Base-by-base conservation (phyloP, 2,329 filamentous ascomycete genomes). In the Penicillium sp. region DNA sequence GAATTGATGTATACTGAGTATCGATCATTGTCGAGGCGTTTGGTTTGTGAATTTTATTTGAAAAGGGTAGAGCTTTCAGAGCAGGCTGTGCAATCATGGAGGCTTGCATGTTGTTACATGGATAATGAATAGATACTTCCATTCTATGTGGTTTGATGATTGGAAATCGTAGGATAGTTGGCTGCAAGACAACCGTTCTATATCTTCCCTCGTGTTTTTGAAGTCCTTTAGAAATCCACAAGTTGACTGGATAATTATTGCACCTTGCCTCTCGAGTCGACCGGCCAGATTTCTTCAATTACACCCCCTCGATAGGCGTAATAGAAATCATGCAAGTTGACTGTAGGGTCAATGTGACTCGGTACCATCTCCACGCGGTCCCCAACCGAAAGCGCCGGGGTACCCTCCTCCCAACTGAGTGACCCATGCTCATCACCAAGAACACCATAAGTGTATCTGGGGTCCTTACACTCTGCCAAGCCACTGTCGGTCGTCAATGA, bases 261-360 rank as follows among this genome's bases (percentile, higher is more conserved):
- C 23, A 83, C 81, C 65, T 77, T 82, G 4, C 81, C 81, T 49
- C 81, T 73, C 2, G 79, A 74, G 67, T 81, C 80, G 6, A 83
- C 81, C 0, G 72, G 64, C 81, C 81, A 83, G 23, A 82, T 81
- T 62, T 82, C 80, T 61, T 81, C 75, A 59, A 83, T 75, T 1
- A 81, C 62, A 0, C 80, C 80, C 0, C 77, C 73, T 4, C 80
- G 73, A 65, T 82, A 68, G 2, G 79, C 80, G 63, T 80, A 82
- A 63, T 82, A 83, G 33, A 77, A 69, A 48, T 83, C 80, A 60
- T 82, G 79, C 55, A 83, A 64, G 58, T 83, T 83, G 54, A 83
- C 76, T 0, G 81, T 83, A 0, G 81, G 81, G 63, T 83, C 81
- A 55, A 83, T 83, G 65, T 83, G 81, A 62, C 81, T 83, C 0